Conservation (phyloP, 345 rosid genomes). For the Cardamine chenopodiifolia region DNA sequence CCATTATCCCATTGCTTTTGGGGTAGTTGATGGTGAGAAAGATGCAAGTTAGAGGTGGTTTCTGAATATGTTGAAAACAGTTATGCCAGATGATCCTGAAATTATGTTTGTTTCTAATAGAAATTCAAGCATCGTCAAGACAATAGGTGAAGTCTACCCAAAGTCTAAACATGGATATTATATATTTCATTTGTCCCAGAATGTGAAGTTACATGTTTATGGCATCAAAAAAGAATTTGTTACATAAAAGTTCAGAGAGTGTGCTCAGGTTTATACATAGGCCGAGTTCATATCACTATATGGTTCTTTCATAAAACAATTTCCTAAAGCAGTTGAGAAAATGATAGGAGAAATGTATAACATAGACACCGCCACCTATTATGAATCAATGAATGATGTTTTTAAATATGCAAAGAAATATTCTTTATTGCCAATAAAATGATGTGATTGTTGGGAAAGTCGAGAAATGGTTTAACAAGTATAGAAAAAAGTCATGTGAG, state of each 20-base stretch:
- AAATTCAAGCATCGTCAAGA: neutral
- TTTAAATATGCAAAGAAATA: neutral
- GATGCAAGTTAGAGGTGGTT: constrained; percentile 5
- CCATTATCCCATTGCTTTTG: neutral
- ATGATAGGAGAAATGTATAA: neutral
- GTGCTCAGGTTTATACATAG: neutral
- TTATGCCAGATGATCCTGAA: neutral
- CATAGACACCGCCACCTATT: neutral
- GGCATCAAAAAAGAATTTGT: neutral
- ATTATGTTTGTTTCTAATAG: neutral
- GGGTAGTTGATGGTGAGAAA: constrained; percentile 2
- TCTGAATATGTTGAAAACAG: neutral
- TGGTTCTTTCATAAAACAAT: neutral
- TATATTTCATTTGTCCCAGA: neutral
- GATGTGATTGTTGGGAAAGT: neutral
- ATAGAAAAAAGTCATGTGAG: too few relatives aligned
- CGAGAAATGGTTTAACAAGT: neutral
- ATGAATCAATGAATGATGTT: neutral
- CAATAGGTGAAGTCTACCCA: too few relatives aligned
- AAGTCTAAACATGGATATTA: neutral
- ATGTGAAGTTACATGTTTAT: neutral
- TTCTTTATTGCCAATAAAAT: neutral
- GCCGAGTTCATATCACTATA: neutral
- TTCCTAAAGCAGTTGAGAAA: neutral
- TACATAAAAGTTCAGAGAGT: neutral